Percentiles rank a stretch among this genome's conserved stretches.
Conservation (phyloP, 1,139 yeast species). For the Saccharomyces hybrid region DNA sequence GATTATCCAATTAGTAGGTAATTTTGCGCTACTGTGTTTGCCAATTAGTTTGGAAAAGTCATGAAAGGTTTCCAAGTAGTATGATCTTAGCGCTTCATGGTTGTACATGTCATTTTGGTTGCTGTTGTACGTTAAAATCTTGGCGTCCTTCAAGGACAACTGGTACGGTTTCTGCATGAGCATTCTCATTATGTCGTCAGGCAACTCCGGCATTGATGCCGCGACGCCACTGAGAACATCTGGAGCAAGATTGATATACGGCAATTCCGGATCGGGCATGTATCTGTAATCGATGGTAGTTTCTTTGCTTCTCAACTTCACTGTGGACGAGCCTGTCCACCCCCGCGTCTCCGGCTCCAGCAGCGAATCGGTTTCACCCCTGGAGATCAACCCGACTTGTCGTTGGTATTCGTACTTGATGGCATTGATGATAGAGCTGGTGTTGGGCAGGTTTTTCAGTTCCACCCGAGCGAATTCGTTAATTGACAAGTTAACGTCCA, state of each 20-base stretch:
- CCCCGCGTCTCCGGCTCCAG: constrained; percentile 77
- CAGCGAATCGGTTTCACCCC: constrained; percentile 31
- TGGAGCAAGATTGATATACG: constrained; percentile 43
- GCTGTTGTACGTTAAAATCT: constrained; percentile 21
- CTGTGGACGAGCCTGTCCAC: constrained; percentile 74
- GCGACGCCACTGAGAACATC: constrained; percentile 37
- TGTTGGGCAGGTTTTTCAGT: constrained; percentile 81
- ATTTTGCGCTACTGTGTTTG: constrained; percentile 28
- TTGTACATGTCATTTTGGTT: constrained; percentile 24
- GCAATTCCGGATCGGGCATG: constrained; percentile 90
- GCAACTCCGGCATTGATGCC: constrained; percentile 47
- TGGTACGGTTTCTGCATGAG: constrained; percentile 46
- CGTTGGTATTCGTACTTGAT: constrained; percentile 66
- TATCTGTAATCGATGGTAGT: constrained; percentile 80
- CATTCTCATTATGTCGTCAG: constrained; percentile 49
- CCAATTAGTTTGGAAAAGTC: constrained; percentile 24
- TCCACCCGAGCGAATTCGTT: constrained; percentile 69
- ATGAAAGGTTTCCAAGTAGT: constrained; percentile 41
- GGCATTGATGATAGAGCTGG: constrained; percentile 73
- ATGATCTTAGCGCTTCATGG: constrained; percentile 40
- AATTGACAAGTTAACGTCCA: constrained; percentile 85
- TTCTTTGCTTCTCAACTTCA: constrained; percentile 66
- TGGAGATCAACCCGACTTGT: constrained; percentile 43
- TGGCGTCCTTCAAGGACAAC: constrained; percentile 56
- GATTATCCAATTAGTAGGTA: constrained; percentile 73